Evolutionary conservation across 1,284 basidiomycete species (phyloP).

Genomic region (Calocybe gambosa): DNA sequence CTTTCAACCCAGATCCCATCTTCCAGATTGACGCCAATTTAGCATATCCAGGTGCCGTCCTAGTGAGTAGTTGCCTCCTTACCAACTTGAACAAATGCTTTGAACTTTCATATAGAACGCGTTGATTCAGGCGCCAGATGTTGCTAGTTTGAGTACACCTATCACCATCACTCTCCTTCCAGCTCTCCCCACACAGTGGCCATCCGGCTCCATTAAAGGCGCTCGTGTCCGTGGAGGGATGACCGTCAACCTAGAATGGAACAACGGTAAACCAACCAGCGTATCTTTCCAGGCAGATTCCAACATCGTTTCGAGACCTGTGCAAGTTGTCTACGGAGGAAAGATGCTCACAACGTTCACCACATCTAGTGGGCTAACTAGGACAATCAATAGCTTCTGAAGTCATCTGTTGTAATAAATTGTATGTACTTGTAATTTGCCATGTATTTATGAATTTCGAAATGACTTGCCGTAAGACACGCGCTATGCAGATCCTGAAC

Average conservation of each 20-base stretch:
- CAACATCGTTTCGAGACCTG: slow-evolving; percentile 30
- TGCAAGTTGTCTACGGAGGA: slow-evolving; percentile 41
- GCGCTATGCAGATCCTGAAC: no score
- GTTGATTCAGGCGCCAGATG: slow-evolving; percentile 62
- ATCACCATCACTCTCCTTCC: slow-evolving; percentile 57
- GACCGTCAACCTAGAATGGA: slow-evolving; percentile 50
- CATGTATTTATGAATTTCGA: no score
- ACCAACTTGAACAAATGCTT: neutral
- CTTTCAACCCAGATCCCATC: slow-evolving; percentile 40
- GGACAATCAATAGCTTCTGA: slow-evolving; percentile 19
- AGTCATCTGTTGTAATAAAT: neutral
- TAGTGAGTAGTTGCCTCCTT: slow-evolving; percentile 33
- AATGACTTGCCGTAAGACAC: no score
- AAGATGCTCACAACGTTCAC: slow-evolving; percentile 33
- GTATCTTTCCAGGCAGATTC: slow-evolving; percentile 33
- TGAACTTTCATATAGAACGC: slow-evolving; percentile 43
- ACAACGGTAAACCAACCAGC: slow-evolving; percentile 33
- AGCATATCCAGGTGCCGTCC: slow-evolving; percentile 57
- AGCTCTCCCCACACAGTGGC: slow-evolving; percentile 58
- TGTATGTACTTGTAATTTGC: no score
- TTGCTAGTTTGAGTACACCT: slow-evolving; percentile 40
- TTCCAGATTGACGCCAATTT: slow-evolving; percentile 79
- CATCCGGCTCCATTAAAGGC: slow-evolving; percentile 49
- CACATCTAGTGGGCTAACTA: slow-evolving; percentile 31
- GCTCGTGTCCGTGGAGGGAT: slow-evolving; percentile 61